Percentiles rank a stretch among this genome's conserved stretches.
Evolutionary conservation across 2,329 filamentous ascomycete species (phyloP).

Genomic region (Colletotrichum musicola): DNA sequence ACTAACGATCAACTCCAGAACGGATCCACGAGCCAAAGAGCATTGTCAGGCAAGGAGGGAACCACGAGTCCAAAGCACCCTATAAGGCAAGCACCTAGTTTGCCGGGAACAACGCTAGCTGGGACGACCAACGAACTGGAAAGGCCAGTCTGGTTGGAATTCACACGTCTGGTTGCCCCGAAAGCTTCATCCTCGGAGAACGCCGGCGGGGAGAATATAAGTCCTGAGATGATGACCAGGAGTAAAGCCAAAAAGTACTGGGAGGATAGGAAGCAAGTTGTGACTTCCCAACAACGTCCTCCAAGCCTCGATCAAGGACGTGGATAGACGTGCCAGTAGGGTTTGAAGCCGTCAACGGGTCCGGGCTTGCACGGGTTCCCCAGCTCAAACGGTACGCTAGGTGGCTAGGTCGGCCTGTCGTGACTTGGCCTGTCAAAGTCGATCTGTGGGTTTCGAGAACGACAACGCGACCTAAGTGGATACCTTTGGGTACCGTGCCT

Average conservation of each 20-base stretch:
- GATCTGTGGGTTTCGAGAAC: background rate
- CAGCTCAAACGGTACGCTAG: slow-evolving; percentile 19
- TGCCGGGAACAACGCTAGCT: no score
- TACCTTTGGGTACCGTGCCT: background rate
- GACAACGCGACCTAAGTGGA: no score
- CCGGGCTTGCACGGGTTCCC: background rate
- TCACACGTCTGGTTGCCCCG: no score
- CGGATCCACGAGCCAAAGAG: background rate
- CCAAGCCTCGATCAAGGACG: slow-evolving; percentile 10
- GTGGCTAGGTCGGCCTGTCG: no score
- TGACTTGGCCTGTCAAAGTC: slow-evolving; percentile 14
- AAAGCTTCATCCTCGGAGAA: no score
- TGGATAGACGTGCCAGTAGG: slow-evolving; percentile 18
- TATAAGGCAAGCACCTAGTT: no score
- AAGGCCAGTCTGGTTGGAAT: no score
- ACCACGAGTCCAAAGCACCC: background rate
- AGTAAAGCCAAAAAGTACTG: background rate
- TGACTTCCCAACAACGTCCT: background rate
- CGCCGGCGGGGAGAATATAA: no score
- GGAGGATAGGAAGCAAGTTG: background rate
- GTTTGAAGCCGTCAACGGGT: slow-evolving; percentile 21
- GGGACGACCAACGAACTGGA: no score
- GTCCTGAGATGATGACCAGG: background rate
- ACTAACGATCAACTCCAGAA: background rate
- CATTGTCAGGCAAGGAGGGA: slow-evolving; percentile 1